Evolutionary conservation across 1,284 basidiomycete genomes (phyloP), one percentile per base, ranked within the genome.

Genomic region (Lignosus rhinocerotis): DNA sequence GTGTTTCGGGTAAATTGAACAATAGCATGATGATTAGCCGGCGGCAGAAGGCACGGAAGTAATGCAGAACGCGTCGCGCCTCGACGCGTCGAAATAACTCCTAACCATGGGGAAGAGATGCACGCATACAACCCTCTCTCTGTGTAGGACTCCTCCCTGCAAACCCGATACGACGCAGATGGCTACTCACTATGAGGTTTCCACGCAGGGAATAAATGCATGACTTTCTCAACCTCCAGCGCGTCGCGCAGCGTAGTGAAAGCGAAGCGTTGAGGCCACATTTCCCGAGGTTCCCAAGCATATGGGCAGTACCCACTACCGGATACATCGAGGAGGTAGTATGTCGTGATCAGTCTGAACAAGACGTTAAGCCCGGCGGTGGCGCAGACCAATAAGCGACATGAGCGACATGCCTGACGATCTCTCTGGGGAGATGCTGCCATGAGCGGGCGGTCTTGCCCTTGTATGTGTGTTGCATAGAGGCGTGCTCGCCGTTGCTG

Each of bases 391-490:
- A 55, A 38, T 50, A 59, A 53, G 39, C 50, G 55, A 56, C 55
- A 47, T 46, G 46, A 41, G 66, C 54, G 46, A 76, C 82, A 71
- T 69, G 85, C 87, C 85, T 81, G 70, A 90, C 75, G 67, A 90
- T 78, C 71, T 90, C 88, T 49, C 81, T 78, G 4, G 88, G 88
- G 12, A 90, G 74, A 66, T 89, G 80, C 17, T 80, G 78, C 88
- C 88, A 90, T 39, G 84, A 88, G 71, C 85, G 78, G 14, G 83
- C 79, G 14, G 77, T 74, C 73, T 90, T 90, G 55, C 87, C 87
- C 71, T 90, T 90, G 75, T 82, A 83, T 8, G 74, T 0, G 50
- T 47, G 33, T 62, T 54, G 60, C 59, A 66, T 62, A 46, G 42
- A 17, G 38, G 8, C 30, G 46, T 33, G 43, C 54, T 51, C 41